phyloP scores from a whole-genome alignment of 140 eudicot genomes.

The Oenanthe javanica region DNA sequence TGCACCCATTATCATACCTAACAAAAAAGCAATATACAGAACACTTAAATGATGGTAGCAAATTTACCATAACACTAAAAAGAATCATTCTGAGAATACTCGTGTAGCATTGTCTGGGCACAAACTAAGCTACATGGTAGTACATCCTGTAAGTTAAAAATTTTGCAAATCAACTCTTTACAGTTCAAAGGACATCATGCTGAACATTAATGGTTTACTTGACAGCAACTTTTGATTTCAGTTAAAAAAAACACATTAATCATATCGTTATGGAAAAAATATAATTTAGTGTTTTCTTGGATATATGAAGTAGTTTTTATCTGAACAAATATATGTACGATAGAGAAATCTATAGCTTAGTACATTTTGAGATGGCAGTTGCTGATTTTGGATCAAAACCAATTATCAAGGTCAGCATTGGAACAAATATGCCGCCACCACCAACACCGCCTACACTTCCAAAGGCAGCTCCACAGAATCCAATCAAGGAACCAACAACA shows the following conservation, averaged over 20 bases:
- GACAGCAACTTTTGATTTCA: constrained; percentile 2
- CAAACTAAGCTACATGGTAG: not conserved
- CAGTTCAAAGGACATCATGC: not conserved
- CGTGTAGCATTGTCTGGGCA: not conserved
- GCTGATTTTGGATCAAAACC: constrained; percentile 96
- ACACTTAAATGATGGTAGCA: not conserved
- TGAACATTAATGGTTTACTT: not conserved
- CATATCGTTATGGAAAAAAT: not conserved
- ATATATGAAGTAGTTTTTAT: not conserved
- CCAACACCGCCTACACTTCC: constrained; percentile 99
- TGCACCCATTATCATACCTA: constrained; percentile 99
- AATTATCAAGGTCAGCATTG: constrained; percentile 74
- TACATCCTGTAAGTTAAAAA: not conserved
- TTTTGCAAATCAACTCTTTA: not conserved
- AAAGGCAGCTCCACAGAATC: constrained; percentile 90
- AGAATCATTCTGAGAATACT: too few relatives aligned
- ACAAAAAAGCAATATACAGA: not conserved
- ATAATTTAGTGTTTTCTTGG: not conserved
- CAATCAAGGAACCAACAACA: constrained; percentile 66
- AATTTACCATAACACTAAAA: not conserved
- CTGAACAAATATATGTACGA: not conserved
- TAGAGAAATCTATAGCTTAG: constrained; percentile 20
- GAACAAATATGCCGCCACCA: constrained; percentile 90
- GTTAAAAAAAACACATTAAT: not conserved
- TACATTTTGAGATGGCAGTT: constrained; percentile 87